These are phyloP conservation scores for Dryadomyces quercivorus DNA, from an alignment of 2,329 filamentous ascomycete genomes.

Conservation along the genomic window DNA sequence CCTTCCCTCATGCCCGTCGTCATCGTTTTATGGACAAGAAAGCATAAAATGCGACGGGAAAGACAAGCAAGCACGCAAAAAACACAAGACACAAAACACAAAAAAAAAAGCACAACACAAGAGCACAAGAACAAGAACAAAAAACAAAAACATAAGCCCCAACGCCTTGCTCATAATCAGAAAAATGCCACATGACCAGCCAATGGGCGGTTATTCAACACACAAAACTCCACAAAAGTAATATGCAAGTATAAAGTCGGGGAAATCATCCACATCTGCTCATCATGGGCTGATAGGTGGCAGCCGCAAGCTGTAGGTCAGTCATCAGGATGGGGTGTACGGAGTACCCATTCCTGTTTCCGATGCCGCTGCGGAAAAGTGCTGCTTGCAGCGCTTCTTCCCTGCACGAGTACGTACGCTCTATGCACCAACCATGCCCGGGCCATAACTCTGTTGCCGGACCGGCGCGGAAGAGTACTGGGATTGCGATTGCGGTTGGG, in stretches of 20 bases:
- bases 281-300: background rate
- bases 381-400: background rate
- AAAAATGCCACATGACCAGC: background rate
- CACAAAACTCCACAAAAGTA: background rate
- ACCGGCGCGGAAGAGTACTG: conserved; percentile 27
- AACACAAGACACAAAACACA: conserved; percentile 1
- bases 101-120: background rate
- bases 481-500: conserved; percentile 11
- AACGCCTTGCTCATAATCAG: background rate
- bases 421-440: conserved; percentile 46
- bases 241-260: background rate
- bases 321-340: background rate
- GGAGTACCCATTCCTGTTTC: background rate
- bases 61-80: background rate
- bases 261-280: background rate
- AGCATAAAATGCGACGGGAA: conserved; percentile 13
- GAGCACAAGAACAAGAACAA: background rate
- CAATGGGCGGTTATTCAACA: background rate
- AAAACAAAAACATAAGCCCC: background rate
- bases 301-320: background rate
- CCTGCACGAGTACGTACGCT: background rate
- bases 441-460: conserved; percentile 42
- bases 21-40: background rate
- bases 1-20: background rate
- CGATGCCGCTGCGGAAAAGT: background rate